Evolutionary conservation across 345 rosid genomes (phyloP).

Genomic region (Linum usitatissimum): DNA sequence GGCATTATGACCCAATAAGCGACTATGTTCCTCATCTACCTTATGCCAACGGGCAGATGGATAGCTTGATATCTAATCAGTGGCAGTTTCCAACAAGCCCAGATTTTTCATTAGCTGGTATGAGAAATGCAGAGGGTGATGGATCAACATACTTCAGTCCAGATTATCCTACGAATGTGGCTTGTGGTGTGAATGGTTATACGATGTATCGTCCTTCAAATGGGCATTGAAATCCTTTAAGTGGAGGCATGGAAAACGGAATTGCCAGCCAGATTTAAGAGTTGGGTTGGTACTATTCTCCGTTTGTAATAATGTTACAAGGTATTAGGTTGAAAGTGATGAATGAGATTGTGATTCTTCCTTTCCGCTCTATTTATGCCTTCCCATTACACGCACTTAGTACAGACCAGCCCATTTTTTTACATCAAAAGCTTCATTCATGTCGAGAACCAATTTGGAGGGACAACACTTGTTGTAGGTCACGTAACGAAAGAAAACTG

Average conservation of each 20-base stretch:
- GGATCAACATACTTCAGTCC: slow-evolving; percentile 28
- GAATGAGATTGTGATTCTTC: not conserved
- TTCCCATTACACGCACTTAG: too few relatives aligned
- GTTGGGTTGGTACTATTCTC: not conserved
- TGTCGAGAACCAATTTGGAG: too few relatives aligned
- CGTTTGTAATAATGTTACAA: not conserved
- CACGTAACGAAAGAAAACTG: too few relatives aligned
- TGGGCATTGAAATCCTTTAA: slow-evolving; percentile 35
- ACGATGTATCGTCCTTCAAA: slow-evolving; percentile 62
- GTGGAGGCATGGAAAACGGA: slow-evolving; percentile 1
- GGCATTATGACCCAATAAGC: slow-evolving; percentile 29
- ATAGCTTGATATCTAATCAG: slow-evolving; percentile 38
- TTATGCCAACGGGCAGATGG: slow-evolving; percentile 45
- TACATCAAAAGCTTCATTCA: too few relatives aligned
- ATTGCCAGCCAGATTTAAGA: not conserved
- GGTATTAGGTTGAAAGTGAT: not conserved
- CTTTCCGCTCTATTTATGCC: too few relatives aligned
- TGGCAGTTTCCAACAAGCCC: slow-evolving; percentile 55
- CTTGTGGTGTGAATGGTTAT: slow-evolving; percentile 52
- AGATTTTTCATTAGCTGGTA: slow-evolving; percentile 43
- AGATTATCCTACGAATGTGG: slow-evolving; percentile 36
- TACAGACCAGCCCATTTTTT: too few relatives aligned
- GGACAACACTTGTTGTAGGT: too few relatives aligned
- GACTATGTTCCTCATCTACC: slow-evolving; percentile 42
- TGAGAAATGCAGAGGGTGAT: slow-evolving; percentile 45